Conservation (phyloP, 2,329 filamentous ascomycete species). For the Aspergillus ibericus region DNA sequence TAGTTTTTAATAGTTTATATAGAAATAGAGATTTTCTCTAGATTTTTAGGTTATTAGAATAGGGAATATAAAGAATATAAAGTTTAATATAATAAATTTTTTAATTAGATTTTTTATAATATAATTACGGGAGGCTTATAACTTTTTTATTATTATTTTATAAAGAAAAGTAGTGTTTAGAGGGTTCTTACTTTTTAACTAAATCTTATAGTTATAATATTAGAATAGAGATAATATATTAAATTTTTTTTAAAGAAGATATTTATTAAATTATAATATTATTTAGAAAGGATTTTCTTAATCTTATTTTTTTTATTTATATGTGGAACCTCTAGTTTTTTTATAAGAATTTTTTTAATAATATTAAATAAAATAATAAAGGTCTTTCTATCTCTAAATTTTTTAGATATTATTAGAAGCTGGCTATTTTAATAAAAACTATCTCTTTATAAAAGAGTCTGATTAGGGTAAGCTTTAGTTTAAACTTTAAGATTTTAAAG, state of each 20-base stretch:
- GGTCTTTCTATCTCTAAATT: background rate
- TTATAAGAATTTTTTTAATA: background rate
- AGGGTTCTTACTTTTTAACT: background rate
- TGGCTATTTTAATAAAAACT: too few species aligned
- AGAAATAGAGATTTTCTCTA: background rate
- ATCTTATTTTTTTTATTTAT: background rate
- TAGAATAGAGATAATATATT: background rate
- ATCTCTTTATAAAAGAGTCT: too few species aligned
- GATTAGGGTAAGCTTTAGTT: too few species aligned
- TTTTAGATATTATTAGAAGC: too few species aligned
- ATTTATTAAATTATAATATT: background rate
- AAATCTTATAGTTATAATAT: background rate
- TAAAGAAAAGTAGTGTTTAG: background rate
- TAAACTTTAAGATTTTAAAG: too few species aligned
- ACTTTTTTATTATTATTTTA: background rate
- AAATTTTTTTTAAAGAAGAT: background rate
- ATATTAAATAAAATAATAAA: background rate
- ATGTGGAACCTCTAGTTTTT: background rate
- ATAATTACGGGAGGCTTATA: background rate
- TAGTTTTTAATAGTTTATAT: background rate
- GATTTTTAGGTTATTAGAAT: background rate
- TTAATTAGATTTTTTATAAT: background rate
- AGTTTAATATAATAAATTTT: background rate
- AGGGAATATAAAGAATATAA: background rate
- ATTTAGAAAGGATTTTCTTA: background rate